Base-by-base conservation (phyloP, 2,329 filamentous ascomycete species). In the Graphium sp. region DNA sequence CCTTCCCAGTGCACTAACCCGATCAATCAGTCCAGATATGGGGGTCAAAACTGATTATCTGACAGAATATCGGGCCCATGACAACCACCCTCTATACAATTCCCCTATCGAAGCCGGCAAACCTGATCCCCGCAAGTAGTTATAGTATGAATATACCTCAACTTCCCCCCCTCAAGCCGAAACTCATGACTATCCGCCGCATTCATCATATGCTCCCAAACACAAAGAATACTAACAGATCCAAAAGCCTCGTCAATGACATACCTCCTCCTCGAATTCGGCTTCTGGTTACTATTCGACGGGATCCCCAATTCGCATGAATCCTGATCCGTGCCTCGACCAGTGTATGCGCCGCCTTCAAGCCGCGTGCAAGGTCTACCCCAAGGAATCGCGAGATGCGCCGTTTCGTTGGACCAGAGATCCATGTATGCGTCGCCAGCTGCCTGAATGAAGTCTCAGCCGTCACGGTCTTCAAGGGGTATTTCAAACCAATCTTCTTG, bases 391-490 rank as follows among this genome's bases (percentile, higher is more conserved):
- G 36, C 37, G 15, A 50, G 49, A 18, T 35, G 41, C 40, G 49
- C 49, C 24, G 35, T 46, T 31, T 35, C 37, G 39, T 53, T 41
- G 32, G 41, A 42, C 34, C 53, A 53, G 24, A 52, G 37, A 27
- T 53, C 46, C 17, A 48, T 39, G 28, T 53, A 53, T 0, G 50
- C 50, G 23, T 54, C 50, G 4, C 41, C 50, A 0, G 48, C 50
- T 1, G 48, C 48, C 39, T 52, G 41, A 31, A 54, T 48, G 4
- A 41, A 42, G 7, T 37, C 45, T 22, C 50, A 44, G 8, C 39
- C 36, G 32, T 51, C 47, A 5, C 47, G 41, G 31, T 46, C 35
- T 19, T 31, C 41, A 21, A 42, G 43, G 5, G 46, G 40, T 30
- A 53, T 48, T 16, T 40, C 40, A 22, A 37, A 38, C 49, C 49